Conservation (phyloP, 2,329 filamentous ascomycete genomes). For the Bipolaris bicolor region DNA sequence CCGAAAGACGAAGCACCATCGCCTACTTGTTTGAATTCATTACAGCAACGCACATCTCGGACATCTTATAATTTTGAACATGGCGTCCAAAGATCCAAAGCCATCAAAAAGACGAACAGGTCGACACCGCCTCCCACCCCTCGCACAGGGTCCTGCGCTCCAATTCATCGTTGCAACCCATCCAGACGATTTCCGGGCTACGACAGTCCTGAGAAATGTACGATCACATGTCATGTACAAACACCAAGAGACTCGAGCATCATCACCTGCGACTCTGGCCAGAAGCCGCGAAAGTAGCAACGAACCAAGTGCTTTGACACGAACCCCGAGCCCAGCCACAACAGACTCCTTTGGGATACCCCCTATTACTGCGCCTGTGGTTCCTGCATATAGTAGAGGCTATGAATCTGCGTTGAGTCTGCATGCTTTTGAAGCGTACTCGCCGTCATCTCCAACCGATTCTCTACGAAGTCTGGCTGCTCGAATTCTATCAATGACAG, state of each 20-base stretch:
- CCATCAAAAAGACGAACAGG: constrained; percentile 35
- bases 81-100: constrained; percentile 32
- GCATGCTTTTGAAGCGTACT: constrained; percentile 25
- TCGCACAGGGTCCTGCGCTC: constrained; percentile 39
- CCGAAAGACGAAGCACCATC: constrained; percentile 10
- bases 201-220: constrained; percentile 42
- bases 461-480: constrained; percentile 32
- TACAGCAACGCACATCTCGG: not conserved
- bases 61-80: constrained; percentile 5
- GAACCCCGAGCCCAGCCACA: constrained; percentile 32
- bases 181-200: constrained; percentile 42
- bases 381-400: constrained; percentile 11
- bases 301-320: constrained; percentile 14
- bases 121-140: constrained; percentile 41
- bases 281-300: constrained; percentile 27
- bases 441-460: constrained; percentile 27
- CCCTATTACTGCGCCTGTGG: constrained; percentile 18
- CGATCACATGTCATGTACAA: constrained; percentile 49
- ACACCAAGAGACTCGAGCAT: constrained; percentile 32
- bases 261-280: constrained; percentile 23
- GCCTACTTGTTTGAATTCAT: not conserved
- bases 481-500: constrained; percentile 34
- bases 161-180: constrained; percentile 45
- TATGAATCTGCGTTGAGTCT: constrained; percentile 25
- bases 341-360: constrained; percentile 22